phyloP scores from a whole-genome alignment of 371 early-diverging fungal genomes.

The Apophysomyces sp. region DNA sequence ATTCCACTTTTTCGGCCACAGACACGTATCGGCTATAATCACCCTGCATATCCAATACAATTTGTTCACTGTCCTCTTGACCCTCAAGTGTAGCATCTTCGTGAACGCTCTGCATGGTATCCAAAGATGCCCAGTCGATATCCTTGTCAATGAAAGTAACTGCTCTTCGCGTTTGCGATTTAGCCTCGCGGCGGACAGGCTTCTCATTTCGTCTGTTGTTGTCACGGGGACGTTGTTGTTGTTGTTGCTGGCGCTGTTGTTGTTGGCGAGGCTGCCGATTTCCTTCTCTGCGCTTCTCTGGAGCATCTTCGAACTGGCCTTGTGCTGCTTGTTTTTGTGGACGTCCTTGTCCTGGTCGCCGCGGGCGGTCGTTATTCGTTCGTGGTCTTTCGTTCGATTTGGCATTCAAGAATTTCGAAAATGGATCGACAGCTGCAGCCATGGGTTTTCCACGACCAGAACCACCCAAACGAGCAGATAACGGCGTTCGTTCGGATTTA shows the following conservation, averaged over 20 bases:
- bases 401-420: conserved; percentile 30
- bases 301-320: conserved; percentile 27
- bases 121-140: conserved; percentile 40
- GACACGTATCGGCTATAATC: conserved; percentile 35
- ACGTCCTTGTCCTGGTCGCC: conserved; percentile 6
- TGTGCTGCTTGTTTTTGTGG: conserved; percentile 10
- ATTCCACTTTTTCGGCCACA: conserved; percentile 20
- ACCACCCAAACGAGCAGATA: conserved; percentile 38
- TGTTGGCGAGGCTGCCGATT: conserved; percentile 2
- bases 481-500: neutral
- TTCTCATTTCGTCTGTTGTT: neutral
- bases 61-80: neutral
- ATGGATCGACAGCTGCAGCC: conserved; percentile 29
- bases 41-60: conserved; percentile 16
- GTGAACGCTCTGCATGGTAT: neutral
- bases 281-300: neutral
- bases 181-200: neutral
- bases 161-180: conserved; percentile 22
- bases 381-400: conserved; percentile 5
- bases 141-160: conserved; percentile 45
- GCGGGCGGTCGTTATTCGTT: neutral
- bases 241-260: conserved; percentile 1
- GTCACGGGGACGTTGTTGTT: conserved; percentile 6
- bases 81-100: conserved; percentile 3
- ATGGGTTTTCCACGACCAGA: conserved; percentile 39